Conservation (phyloP, 305 asterid species). For the Fraxinus velutina region DNA sequence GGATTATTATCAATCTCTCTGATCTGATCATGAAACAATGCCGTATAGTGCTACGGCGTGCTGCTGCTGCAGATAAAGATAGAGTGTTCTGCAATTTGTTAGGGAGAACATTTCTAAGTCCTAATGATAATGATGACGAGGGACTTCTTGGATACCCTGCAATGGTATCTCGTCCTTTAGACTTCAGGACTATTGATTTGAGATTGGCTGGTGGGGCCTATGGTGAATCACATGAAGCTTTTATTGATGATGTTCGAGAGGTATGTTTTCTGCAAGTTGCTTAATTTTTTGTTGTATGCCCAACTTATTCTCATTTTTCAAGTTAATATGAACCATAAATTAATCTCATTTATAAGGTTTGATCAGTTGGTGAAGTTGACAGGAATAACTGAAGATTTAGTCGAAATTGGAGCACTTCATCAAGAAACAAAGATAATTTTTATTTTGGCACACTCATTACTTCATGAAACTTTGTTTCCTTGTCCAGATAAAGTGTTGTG, state of each 20-base stretch:
- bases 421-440: neutral
- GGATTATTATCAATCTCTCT: slow-evolving; percentile 42
- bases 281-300: slow-evolving; percentile 13
- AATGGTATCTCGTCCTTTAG: slow-evolving; percentile 92
- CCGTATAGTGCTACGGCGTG: slow-evolving; percentile 70
- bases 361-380: neutral
- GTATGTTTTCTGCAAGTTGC: slow-evolving; percentile 33
- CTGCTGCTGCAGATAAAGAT: slow-evolving; percentile 69
- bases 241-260: slow-evolving; percentile 93
- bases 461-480: neutral
- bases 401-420: neutral
- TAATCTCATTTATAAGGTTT: neutral
- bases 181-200: slow-evolving; percentile 88
- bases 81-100: slow-evolving; percentile 85
- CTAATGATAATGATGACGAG: slow-evolving; percentile 74
- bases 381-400: neutral
- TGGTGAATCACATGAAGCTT: slow-evolving; percentile 85
- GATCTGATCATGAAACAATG: slow-evolving; percentile 83
- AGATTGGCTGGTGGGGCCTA: slow-evolving; percentile 91
- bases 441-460: neutral
- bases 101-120: slow-evolving; percentile 64
- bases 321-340: neutral
- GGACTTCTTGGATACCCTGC: slow-evolving; percentile 91
- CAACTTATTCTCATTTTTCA: slow-evolving; percentile 11
- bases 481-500: neutral